Conservation (phyloP, 306 rosid species). For the Lathyrus sativus region DNA sequence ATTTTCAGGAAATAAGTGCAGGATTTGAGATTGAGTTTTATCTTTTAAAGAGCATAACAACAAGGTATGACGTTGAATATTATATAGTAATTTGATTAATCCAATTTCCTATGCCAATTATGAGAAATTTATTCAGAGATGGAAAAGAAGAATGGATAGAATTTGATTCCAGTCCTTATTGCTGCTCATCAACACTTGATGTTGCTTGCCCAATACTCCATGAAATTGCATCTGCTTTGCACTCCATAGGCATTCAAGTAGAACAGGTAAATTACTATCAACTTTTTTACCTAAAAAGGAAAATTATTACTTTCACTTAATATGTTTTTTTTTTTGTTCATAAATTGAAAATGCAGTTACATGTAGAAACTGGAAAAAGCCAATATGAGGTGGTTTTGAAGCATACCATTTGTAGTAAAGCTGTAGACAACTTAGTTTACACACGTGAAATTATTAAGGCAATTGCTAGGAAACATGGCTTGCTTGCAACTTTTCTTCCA, state of each 20-base stretch:
- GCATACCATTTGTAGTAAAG: slow-evolving; percentile 33
- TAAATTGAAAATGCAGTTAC: slow-evolving; percentile 48
- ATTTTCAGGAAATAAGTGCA: slow-evolving; percentile 67
- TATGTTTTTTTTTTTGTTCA: too few relatives aligned
- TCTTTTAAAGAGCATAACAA: slow-evolving; percentile 60
- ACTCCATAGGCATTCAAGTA: slow-evolving; percentile 64
- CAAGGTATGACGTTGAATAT: slow-evolving; percentile 52
- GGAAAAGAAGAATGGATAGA: slow-evolving; percentile 86
- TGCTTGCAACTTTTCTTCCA: slow-evolving; percentile 67
- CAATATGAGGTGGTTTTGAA: slow-evolving; percentile 44
- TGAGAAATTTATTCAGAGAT: slow-evolving; percentile 50
- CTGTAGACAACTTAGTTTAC: slow-evolving; percentile 67
- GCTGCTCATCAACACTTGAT: slow-evolving; percentile 70
- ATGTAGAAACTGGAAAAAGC: slow-evolving; percentile 63
- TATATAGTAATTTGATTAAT: slow-evolving; percentile 18
- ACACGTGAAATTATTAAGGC: slow-evolving; percentile 75
- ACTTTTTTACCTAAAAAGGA: neutral
- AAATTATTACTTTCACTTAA: neutral
- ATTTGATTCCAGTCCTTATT: slow-evolving; percentile 66
- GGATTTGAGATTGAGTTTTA: slow-evolving; percentile 91
- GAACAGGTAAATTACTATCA: slow-evolving; percentile 65
- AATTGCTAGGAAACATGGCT: slow-evolving; percentile 54
- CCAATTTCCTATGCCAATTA: slow-evolving; percentile 18
- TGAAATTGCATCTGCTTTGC: slow-evolving; percentile 57
- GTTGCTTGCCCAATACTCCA: slow-evolving; percentile 66